phyloP scores from a whole-genome alignment of 495 filamentous ascomycete species.

The Xylaria nigripes region DNA sequence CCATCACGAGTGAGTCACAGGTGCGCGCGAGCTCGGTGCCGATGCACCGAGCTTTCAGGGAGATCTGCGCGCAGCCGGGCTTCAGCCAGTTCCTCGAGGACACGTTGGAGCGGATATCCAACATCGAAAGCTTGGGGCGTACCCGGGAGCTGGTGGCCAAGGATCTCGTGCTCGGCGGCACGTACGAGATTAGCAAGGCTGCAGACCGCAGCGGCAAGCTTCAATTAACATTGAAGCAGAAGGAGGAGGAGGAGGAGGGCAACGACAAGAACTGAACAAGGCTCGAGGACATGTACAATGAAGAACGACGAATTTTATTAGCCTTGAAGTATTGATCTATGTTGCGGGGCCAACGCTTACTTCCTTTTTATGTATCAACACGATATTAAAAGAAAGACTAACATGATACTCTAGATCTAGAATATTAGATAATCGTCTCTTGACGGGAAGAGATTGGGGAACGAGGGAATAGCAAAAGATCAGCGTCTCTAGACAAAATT shows the following conservation, averaged over 20 bases:
- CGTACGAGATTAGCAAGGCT: conserved; percentile 58
- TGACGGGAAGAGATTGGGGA: no score
- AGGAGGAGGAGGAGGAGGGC: conserved; percentile 20
- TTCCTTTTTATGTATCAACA: conserved; percentile 4
- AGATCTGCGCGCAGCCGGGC: conserved; percentile 61
- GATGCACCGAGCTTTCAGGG: conserved; percentile 85
- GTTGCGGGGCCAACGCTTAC: conserved; percentile 1
- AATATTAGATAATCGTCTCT: not conserved
- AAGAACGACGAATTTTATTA: not conserved
- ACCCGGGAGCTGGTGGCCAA: conserved; percentile 91
- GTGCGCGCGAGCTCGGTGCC: conserved; percentile 92
- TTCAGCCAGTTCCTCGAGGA: conserved; percentile 77
- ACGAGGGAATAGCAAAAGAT: no score
- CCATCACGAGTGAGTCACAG: conserved; percentile 77
- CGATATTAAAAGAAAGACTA: not conserved
- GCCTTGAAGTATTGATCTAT: not conserved
- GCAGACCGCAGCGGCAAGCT: conserved; percentile 18
- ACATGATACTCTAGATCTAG: not conserved
- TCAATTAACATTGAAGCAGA: conserved; percentile 23
- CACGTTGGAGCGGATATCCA: conserved; percentile 73
- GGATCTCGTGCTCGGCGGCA: conserved; percentile 60
- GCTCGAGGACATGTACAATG: not conserved
- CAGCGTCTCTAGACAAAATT: no score
- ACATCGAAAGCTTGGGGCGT: conserved; percentile 86
- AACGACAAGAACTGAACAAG: conserved; percentile 8